Conservation (phyloP, 2,329 filamentous ascomycete genomes). For the Aphanocladium album region DNA sequence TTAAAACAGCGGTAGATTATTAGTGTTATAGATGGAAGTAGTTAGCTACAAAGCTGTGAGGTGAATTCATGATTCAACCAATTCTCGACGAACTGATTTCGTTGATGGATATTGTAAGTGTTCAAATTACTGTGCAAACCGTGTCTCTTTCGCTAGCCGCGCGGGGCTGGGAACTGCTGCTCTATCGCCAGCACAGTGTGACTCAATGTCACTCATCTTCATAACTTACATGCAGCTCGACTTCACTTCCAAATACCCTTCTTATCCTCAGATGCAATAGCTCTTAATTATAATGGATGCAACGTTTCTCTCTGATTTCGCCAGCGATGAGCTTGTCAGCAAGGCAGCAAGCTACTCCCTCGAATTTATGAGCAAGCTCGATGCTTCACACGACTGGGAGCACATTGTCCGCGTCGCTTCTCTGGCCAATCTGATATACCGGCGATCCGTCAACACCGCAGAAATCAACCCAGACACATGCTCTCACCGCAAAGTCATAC, state of each 20-base stretch:
- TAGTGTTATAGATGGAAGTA: too few relatives aligned
- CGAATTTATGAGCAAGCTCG: slow-evolving; percentile 70
- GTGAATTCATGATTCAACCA: too few relatives aligned
- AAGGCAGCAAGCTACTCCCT: slow-evolving; percentile 59
- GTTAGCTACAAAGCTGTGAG: too few relatives aligned
- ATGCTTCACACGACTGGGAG: slow-evolving; percentile 81
- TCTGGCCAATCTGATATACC: slow-evolving; percentile 62
- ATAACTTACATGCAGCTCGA: neutral
- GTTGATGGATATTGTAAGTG: too few relatives aligned
- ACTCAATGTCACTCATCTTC: neutral
- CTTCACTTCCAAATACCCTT: too few relatives aligned
- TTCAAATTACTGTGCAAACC: too few relatives aligned
- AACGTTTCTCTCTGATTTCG: neutral
- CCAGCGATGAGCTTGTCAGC: slow-evolving; percentile 44
- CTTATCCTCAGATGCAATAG: neutral
- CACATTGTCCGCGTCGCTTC: slow-evolving; percentile 76
- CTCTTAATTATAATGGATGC: neutral
- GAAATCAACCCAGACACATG: neutral
- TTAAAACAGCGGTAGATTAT: too few relatives aligned
- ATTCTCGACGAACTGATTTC: too few relatives aligned
- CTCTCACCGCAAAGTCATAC: slow-evolving; percentile 50
- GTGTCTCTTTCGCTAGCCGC: too few relatives aligned
- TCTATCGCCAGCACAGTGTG: neutral
- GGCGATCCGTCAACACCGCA: slow-evolving; percentile 35
- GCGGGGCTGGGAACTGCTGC: neutral